Evolutionary conservation across 2,329 filamentous ascomycete species (phyloP).

Genomic region (Alternaria ventricosa): DNA sequence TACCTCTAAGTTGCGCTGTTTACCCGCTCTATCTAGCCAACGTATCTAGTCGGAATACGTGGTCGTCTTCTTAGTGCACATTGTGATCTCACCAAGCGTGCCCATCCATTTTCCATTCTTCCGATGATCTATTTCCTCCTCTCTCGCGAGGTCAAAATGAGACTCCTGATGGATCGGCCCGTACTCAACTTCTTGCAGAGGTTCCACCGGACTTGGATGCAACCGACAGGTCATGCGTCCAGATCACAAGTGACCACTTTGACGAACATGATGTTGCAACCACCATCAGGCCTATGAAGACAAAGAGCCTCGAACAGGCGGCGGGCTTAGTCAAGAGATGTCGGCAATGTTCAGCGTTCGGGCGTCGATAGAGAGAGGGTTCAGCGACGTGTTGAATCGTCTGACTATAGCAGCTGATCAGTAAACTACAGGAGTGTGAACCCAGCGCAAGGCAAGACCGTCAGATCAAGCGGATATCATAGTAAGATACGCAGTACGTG

Average conservation of each 20-base stretch:
- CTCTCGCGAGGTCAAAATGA: neutral
- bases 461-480: neutral
- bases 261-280: neutral
- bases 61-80: neutral
- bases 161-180: neutral
- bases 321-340: neutral
- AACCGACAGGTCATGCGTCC: neutral
- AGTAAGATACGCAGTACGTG: slow-evolving; percentile 11
- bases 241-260: neutral
- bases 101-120: neutral
- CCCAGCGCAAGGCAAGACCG: neutral
- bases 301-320: neutral
- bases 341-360: neutral
- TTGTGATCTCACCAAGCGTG: neutral
- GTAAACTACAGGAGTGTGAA: neutral
- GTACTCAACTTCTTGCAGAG: neutral
- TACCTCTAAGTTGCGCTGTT: neutral
- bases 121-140: neutral
- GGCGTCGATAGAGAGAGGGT: neutral
- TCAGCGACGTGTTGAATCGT: neutral
- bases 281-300: neutral
- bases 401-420: neutral
- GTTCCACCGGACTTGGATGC: neutral
- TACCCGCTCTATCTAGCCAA: neutral
- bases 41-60: neutral